Conservation (phyloP, 768 basidiomycete genomes). For the Cystofilobasidium capitatum region DNA sequence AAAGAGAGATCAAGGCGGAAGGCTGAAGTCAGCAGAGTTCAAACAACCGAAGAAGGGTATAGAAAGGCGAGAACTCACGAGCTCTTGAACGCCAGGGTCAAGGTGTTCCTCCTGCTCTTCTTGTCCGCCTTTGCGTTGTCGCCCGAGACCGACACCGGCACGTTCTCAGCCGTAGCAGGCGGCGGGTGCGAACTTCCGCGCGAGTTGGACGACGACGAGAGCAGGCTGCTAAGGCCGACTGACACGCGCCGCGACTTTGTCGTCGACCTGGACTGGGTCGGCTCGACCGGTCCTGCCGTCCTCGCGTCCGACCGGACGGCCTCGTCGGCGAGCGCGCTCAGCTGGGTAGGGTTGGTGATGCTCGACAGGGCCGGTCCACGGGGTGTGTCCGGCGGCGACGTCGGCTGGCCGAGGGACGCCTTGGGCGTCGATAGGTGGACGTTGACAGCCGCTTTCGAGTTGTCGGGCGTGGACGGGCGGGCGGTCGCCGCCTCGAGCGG, state of each 20-base stretch:
- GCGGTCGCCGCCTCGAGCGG: not conserved
- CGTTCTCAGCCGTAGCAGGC: not conserved
- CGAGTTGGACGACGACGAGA: too few species aligned
- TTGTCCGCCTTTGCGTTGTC: conserved; percentile 42
- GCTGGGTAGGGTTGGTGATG: not conserved
- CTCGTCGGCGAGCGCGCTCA: not conserved
- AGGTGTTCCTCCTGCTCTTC: conserved; percentile 54
- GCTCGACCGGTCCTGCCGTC: not conserved
- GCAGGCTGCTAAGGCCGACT: too few species aligned
- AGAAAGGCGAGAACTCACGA: conserved; percentile 34
- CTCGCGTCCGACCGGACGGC: not conserved
- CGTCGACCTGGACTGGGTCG: not conserved
- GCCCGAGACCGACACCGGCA: not conserved
- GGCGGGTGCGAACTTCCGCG: not conserved
- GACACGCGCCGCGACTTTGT: too few species aligned
- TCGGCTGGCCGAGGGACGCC: conserved; percentile 2
- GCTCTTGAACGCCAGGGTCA: conserved; percentile 74
- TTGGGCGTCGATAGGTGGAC: conserved; percentile 12
- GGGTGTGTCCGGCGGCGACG: conserved; percentile 14
- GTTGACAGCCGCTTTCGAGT: not conserved
- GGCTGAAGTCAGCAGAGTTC: not conserved
- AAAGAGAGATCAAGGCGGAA: not conserved
- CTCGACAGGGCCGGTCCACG: not conserved
- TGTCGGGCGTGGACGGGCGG: conserved; percentile 15
- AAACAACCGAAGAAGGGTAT: not conserved